These are phyloP conservation scores for Athelia sp. DNA, from an alignment of 1,284 basidiomycete genomes.

Conservation along the genomic window DNA sequence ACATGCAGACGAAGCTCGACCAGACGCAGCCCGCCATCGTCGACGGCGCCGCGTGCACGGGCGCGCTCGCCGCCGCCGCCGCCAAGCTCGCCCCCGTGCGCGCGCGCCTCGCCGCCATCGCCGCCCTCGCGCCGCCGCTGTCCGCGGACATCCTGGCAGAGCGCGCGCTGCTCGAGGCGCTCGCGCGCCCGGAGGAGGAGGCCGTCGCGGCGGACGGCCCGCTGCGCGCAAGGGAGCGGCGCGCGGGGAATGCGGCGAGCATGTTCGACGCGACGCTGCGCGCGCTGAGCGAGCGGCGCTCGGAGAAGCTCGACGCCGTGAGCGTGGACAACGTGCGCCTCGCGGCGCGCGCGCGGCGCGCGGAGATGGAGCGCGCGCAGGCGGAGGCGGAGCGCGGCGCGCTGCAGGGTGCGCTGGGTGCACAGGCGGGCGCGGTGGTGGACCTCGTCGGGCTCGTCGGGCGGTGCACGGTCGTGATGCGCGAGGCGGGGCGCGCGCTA, in stretches of 20 bases:
- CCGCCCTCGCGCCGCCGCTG: conserved; percentile 34
- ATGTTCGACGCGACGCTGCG: conserved; percentile 84
- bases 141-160: conserved; percentile 69
- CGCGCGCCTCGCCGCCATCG: conserved; percentile 51
- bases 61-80: conserved; percentile 73
- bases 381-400: conserved; percentile 68
- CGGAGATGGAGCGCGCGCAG: conserved; percentile 71
- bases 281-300: conserved; percentile 73
- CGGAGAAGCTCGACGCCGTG: conserved; percentile 75
- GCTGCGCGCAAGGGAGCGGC: conserved; percentile 56
- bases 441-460: conserved; percentile 76
- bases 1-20: conserved; percentile 65
- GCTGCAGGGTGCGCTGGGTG: conserved; percentile 56
- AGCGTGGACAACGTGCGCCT: conserved; percentile 70
- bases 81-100: conserved; percentile 64
- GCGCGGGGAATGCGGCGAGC: conserved; percentile 69
- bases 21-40: conserved; percentile 64
- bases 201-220: conserved; percentile 56
- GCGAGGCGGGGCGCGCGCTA: conserved; percentile 58
- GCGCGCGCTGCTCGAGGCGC: conserved; percentile 59
- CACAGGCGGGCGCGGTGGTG: conserved; percentile 67
- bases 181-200: conserved; percentile 72
- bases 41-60: conserved; percentile 76
- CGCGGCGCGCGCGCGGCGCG: conserved; percentile 61
- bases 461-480: conserved; percentile 69